A percentile compares a stretch with the other conserved stretches of the same genome.
These are phyloP conservation scores for Marasmius oreades DNA, from an alignment of 1,284 basidiomycete genomes.

Conservation along the genomic window DNA sequence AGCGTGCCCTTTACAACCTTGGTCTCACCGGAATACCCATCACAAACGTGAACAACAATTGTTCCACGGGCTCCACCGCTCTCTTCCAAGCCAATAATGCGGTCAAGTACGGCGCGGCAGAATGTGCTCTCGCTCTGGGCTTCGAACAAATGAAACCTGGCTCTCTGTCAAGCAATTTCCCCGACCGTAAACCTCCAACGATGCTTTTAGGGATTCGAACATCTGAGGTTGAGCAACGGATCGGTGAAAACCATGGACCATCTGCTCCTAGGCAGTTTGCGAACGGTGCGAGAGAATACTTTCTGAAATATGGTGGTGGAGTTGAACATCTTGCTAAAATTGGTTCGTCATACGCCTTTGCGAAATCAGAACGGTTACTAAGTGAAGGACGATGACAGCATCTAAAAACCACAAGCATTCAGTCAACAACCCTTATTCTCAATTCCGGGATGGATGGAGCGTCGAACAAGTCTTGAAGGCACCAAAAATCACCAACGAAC, in stretches of 20 bases:
- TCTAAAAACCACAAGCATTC: slow-evolving; percentile 86
- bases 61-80: slow-evolving; percentile 75
- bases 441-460: slow-evolving; percentile 77
- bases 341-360: slow-evolving; percentile 36
- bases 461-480: slow-evolving; percentile 66
- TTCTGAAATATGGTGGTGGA: slow-evolving; percentile 69
- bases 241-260: slow-evolving; percentile 66
- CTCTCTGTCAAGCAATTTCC: slow-evolving; percentile 67
- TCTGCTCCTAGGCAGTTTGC: slow-evolving; percentile 73
- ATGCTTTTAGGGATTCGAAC: slow-evolving; percentile 41
- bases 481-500: slow-evolving; percentile 65
- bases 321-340: slow-evolving; percentile 75
- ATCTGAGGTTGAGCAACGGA: slow-evolving; percentile 50
- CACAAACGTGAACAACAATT: slow-evolving; percentile 86
- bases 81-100: slow-evolving; percentile 67
- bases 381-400: slow-evolving; percentile 39
- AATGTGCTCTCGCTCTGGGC: slow-evolving; percentile 80
- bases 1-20: slow-evolving; percentile 81
- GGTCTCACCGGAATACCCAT: slow-evolving; percentile 86
- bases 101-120: slow-evolving; percentile 67
- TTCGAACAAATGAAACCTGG: slow-evolving; percentile 88
- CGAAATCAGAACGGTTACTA: not conserved
- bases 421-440: slow-evolving; percentile 81
- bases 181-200: slow-evolving; percentile 65
- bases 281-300: slow-evolving; percentile 79